phyloP scores from a whole-genome alignment of 2,329 filamentous ascomycete species.

The Diaporthe citrichinensis region DNA sequence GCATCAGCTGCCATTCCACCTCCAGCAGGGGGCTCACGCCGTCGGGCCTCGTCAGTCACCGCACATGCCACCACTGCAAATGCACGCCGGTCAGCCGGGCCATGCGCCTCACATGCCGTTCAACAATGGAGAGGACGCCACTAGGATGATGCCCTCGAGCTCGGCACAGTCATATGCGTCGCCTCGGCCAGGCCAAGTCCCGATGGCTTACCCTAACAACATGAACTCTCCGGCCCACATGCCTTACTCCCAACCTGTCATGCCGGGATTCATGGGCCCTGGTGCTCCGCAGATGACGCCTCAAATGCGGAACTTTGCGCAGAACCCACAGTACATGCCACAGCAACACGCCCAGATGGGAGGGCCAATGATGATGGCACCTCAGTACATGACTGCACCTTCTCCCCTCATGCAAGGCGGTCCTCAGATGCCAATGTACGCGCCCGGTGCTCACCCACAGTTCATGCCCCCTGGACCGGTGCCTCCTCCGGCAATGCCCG shows the following conservation, averaged over 20 bases:
- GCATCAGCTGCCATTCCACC: constrained; percentile 85
- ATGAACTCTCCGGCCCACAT: constrained; percentile 80
- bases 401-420: constrained; percentile 77
- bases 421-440: constrained; percentile 83
- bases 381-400: constrained; percentile 81
- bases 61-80: constrained; percentile 83
- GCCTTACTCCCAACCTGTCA: constrained; percentile 79
- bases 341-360: constrained; percentile 80
- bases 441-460: constrained; percentile 75
- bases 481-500: constrained; percentile 72
- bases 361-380: constrained; percentile 90
- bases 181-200: constrained; percentile 80
- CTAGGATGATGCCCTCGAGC: constrained; percentile 87
- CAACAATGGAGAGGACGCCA: constrained; percentile 83
- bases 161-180: constrained; percentile 89
- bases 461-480: constrained; percentile 73
- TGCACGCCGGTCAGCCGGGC: constrained; percentile 80
- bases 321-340: constrained; percentile 79
- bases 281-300: constrained; percentile 76
- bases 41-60: constrained; percentile 79
- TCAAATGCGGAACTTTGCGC: constrained; percentile 79
- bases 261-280: constrained; percentile 78
- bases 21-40: constrained; percentile 80
- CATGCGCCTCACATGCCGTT: constrained; percentile 76
- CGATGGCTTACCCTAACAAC: constrained; percentile 75